phyloP scores from a whole-genome alignment of 1,284 basidiomycete genomes.

The Cutaneotrichosporon cutaneum region DNA sequence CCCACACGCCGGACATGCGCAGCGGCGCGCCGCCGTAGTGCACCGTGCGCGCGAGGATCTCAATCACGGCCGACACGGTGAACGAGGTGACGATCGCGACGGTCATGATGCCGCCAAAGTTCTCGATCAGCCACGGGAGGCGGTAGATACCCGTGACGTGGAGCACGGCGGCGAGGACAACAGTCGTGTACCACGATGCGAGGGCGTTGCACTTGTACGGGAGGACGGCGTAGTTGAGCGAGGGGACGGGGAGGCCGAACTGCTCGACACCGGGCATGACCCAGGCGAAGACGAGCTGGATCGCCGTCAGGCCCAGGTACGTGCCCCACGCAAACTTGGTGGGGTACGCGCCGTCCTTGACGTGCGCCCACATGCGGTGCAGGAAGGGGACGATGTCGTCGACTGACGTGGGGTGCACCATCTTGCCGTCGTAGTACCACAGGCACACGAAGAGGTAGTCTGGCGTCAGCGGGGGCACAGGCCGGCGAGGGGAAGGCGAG shows the following conservation, averaged over 20 bases:
- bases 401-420: slow-evolving; percentile 71
- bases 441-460: slow-evolving; percentile 99
- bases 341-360: slow-evolving; percentile 84
- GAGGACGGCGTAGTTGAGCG: slow-evolving; percentile 84
- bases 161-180: slow-evolving; percentile 71
- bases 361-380: slow-evolving; percentile 75
- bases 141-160: slow-evolving; percentile 84
- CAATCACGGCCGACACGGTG: slow-evolving; percentile 72
- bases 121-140: slow-evolving; percentile 91
- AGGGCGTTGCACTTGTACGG: slow-evolving; percentile 97
- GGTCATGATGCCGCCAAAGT: slow-evolving; percentile 95
- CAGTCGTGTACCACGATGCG: slow-evolving; percentile 79
- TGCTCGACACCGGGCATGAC: slow-evolving; percentile 90
- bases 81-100: slow-evolving; percentile 93
- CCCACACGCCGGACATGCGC: slow-evolving; percentile 88
- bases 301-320: slow-evolving; percentile 83
- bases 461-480: slow-evolving; percentile 58
- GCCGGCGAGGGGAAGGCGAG: neutral
- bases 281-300: slow-evolving; percentile 86
- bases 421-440: slow-evolving; percentile 88
- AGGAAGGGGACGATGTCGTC: slow-evolving; percentile 79
- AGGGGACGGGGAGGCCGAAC: slow-evolving; percentile 79
- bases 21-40: slow-evolving; percentile 70
- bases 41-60: slow-evolving; percentile 67
- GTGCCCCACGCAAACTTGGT: slow-evolving; percentile 83